Evolutionary conservation across 331 rosid species (phyloP).

Genomic region (Prunus yedoensis): DNA sequence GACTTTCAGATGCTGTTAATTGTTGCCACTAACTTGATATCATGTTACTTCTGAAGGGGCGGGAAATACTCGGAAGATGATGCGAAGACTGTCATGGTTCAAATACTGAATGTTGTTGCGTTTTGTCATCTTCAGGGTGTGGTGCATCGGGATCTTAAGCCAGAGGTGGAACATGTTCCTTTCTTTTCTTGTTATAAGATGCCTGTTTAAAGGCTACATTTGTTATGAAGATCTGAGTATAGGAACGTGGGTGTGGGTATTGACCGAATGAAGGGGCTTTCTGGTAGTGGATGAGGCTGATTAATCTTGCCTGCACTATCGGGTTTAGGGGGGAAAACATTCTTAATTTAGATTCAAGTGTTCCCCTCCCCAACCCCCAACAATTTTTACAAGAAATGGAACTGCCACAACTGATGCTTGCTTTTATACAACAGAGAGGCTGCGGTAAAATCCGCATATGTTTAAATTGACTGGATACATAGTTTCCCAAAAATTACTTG

Average conservation of each 20-base stretch:
- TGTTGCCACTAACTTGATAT: conserved; percentile 25
- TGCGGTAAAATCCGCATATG: background rate
- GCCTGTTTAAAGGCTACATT: conserved; percentile 8
- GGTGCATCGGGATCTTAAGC: conserved; percentile 98
- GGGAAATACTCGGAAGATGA: conserved; percentile 98
- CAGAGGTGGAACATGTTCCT: conserved; percentile 63
- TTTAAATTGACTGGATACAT: background rate
- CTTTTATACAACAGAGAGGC: background rate
- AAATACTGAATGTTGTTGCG: conserved; percentile 85
- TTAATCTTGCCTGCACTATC: background rate
- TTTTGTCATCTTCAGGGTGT: conserved; percentile 99
- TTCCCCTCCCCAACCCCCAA: background rate
- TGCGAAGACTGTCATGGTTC: conserved; percentile 93
- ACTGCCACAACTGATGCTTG: background rate
- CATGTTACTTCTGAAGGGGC: conserved; percentile 59
- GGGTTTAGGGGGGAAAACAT: background rate
- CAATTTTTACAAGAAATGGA: background rate
- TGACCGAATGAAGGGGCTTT: conserved; percentile 12
- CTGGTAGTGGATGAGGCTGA: background rate
- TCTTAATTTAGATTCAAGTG: background rate
- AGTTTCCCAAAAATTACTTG: background rate
- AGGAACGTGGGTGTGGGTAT: conserved; percentile 9
- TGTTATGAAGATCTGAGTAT: conserved; percentile 7
- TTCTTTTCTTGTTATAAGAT: conserved; percentile 8
- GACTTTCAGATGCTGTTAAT: conserved; percentile 15